These are phyloP conservation scores for Lipomyces yarrowii DNA, from an alignment of 1,139 yeast species.

Conservation along the genomic window DNA sequence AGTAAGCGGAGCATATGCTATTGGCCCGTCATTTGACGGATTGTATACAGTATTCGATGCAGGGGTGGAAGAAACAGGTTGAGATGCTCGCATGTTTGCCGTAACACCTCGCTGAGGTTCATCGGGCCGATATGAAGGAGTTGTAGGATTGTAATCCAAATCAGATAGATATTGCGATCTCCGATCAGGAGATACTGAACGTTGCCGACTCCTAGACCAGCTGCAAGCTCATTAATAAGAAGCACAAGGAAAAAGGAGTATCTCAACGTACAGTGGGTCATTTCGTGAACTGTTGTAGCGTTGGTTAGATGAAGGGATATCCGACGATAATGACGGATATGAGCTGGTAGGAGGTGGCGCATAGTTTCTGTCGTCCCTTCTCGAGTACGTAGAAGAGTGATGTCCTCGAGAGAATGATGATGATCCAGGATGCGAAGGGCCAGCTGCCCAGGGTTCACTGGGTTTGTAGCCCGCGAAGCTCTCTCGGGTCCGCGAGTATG, in stretches of 20 bases:
- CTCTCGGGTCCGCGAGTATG: constrained; percentile 20
- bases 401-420: constrained; percentile 6
- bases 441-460: background rate
- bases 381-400: background rate
- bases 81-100: constrained; percentile 1
- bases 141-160: background rate
- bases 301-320: constrained; percentile 1
- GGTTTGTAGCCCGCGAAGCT: constrained; percentile 4
- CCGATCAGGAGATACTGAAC: constrained; percentile 27
- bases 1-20: constrained; percentile 31
- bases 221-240: background rate
- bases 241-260: background rate
- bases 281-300: background rate
- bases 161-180: constrained; percentile 10
- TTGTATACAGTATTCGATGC: background rate
- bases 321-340: constrained; percentile 2
- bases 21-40: constrained; percentile 26
- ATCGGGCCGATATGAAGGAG: background rate
- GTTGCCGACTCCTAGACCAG: constrained; percentile 16
- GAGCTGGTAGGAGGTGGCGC: background rate
- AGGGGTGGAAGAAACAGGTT: background rate
- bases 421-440: background rate
- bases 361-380: constrained; percentile 4
- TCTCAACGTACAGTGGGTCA: constrained; percentile 5
- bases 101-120: background rate